phyloP scores from a whole-genome alignment of 2,329 filamentous ascomycete genomes.

The Phaeosphaeriaceae sp. region DNA sequence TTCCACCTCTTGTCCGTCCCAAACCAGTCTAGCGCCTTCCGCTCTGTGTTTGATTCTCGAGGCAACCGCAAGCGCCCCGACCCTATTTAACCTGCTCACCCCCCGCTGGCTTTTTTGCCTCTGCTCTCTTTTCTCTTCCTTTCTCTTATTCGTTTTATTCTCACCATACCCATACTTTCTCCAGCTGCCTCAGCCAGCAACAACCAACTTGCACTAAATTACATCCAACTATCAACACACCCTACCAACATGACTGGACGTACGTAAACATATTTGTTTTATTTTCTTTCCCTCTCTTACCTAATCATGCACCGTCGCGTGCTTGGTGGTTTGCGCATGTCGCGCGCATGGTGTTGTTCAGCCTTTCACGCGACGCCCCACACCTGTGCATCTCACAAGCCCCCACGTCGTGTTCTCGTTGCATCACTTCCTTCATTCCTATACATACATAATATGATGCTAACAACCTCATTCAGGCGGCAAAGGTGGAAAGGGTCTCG shows the following conservation, averaged over 20 bases:
- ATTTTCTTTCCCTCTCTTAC: constrained; percentile 23
- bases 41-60: constrained; percentile 28
- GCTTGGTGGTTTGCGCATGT: constrained; percentile 15
- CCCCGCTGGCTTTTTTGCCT: constrained; percentile 22
- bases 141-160: constrained; percentile 20
- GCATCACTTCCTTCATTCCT: too few species aligned
- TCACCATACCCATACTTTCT: constrained; percentile 6
- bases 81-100: constrained; percentile 28
- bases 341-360: constrained; percentile 33
- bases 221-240: constrained; percentile 30
- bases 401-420: constrained; percentile 14
- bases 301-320: constrained; percentile 16
- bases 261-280: too few species aligned
- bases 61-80: constrained; percentile 26
- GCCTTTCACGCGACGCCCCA: constrained; percentile 24
- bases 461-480: constrained; percentile 46
- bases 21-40: constrained; percentile 28
- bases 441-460: too few species aligned
- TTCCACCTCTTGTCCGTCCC: constrained; percentile 24
- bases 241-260: constrained; percentile 52
- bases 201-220: constrained; percentile 25
- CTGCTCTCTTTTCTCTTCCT: constrained; percentile 26
- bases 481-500: constrained; percentile 61
- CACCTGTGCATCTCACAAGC: constrained; percentile 12
- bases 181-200: constrained; percentile 4